Conservation (phyloP, 1,284 basidiomycete genomes). For the Lentinula novae-zelandiae region DNA sequence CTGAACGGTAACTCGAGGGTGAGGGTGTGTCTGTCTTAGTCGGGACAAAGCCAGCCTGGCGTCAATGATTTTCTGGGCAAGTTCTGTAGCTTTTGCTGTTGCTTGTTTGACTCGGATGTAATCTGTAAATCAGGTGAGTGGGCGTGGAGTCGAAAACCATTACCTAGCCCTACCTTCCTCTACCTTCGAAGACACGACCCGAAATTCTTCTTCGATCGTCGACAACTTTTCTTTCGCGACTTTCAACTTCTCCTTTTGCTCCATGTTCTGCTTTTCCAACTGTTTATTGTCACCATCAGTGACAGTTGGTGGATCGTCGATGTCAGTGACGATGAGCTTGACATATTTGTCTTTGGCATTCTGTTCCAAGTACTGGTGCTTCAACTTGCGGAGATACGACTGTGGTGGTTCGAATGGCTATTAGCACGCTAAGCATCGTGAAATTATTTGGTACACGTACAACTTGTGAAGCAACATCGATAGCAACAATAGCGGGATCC, state of each 20-base stretch:
- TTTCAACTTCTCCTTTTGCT: constrained; percentile 68
- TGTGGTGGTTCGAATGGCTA: constrained; percentile 25
- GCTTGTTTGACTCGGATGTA: constrained; percentile 51
- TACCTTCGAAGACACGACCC: constrained; percentile 58
- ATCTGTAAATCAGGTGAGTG: constrained; percentile 34
- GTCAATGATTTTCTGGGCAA: constrained; percentile 76
- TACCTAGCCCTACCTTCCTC: constrained; percentile 50
- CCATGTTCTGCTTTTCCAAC: constrained; percentile 55
- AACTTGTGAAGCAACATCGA: constrained; percentile 44
- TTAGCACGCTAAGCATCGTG: background rate
- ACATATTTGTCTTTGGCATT: constrained; percentile 86
- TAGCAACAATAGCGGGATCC: constrained; percentile 44
- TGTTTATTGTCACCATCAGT: constrained; percentile 72
- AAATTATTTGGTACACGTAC: constrained; percentile 26
- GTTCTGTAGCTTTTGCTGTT: constrained; percentile 50
- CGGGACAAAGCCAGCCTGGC: constrained; percentile 74
- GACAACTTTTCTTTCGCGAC: constrained; percentile 58
- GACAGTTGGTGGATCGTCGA: constrained; percentile 73
- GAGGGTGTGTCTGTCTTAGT: constrained; percentile 73
- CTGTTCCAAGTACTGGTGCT: constrained; percentile 83
- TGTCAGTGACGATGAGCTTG: constrained; percentile 79
- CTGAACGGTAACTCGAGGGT: constrained; percentile 70
- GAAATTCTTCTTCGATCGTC: constrained; percentile 59
- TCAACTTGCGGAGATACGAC: constrained; percentile 79
- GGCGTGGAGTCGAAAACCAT: background rate